Conservation (phyloP, 2,329 filamentous ascomycete species). For the Microcera coccophila region DNA sequence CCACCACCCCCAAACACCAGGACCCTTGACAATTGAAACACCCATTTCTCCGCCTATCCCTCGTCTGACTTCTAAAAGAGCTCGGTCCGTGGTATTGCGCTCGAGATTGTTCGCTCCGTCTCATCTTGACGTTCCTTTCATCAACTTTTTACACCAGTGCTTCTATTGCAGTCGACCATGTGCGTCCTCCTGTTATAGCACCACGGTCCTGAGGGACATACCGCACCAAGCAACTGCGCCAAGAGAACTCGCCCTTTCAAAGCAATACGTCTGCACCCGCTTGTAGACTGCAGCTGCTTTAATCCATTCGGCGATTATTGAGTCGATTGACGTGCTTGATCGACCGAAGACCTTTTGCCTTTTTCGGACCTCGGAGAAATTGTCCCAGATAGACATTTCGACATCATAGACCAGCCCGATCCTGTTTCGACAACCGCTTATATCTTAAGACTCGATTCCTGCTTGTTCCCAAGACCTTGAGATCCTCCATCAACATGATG, state of each 20-base stretch:
- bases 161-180: constrained; percentile 30
- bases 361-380: neutral
- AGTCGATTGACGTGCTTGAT: no score
- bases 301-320: constrained; percentile 14
- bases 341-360: no score
- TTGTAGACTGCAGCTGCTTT: constrained; percentile 22
- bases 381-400: neutral
- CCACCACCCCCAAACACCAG: neutral
- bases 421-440: neutral
- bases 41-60: constrained; percentile 1
- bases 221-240: constrained; percentile 3
- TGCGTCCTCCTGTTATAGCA: constrained; percentile 35
- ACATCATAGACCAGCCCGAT: neutral
- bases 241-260: constrained; percentile 7
- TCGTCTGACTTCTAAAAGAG: constrained; percentile 1
- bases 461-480: constrained; percentile 37
- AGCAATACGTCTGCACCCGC: constrained; percentile 21
- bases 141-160: constrained; percentile 8
- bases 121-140: constrained; percentile 12
- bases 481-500: constrained; percentile 25
- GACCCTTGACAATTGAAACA: neutral
- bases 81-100: neutral
- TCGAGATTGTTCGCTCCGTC: constrained; percentile 2
- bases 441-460: constrained; percentile 13
- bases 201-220: constrained; percentile 37